A percentile compares a stretch with the other conserved stretches of the same genome.
These are phyloP conservation scores for Pelargonium cotyledonis DNA, from an alignment of 441 rosid species.

Conservation along the genomic window DNA sequence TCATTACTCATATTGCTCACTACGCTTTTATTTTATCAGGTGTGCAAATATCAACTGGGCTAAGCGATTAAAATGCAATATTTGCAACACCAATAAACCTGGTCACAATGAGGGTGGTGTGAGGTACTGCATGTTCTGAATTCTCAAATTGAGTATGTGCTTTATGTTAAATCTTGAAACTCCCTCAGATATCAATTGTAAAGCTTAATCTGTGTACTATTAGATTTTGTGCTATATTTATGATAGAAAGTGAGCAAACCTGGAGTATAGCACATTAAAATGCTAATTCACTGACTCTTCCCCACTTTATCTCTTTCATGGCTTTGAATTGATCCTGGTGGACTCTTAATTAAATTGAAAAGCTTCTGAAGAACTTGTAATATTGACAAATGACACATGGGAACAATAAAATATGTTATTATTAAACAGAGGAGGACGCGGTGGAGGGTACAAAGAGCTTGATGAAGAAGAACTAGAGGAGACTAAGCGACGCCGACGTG, in stretches of 20 bases:
- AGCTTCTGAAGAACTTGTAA: no score
- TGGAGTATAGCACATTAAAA: no score
- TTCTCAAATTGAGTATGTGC: neutral
- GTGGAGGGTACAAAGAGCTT: slow-evolving; percentile 93
- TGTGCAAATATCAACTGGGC: slow-evolving; percentile 98
- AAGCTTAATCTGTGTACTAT: no score
- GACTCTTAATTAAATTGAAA: no score
- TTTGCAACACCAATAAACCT: slow-evolving; percentile 94
- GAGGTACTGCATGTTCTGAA: slow-evolving; percentile 40
- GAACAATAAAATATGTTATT: neutral
- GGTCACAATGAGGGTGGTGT: slow-evolving; percentile 93
- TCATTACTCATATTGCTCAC: no score
- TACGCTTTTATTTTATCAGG: slow-evolving; percentile 34
- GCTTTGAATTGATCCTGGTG: neutral
- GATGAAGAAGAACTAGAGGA: slow-evolving; percentile 97
- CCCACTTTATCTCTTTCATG: neutral
- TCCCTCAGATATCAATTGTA: no score
- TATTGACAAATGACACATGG: no score
- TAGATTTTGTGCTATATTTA: no score
- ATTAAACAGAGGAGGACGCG: slow-evolving; percentile 80
- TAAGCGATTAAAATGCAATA: slow-evolving; percentile 82
- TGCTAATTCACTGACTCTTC: no score
- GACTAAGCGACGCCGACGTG: slow-evolving; percentile 82
- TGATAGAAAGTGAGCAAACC: no score
- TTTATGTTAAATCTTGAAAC: no score